Percentiles rank a stretch among this genome's conserved stretches.
phyloP scores from a whole-genome alignment of 148 eudicot genomes.

The Amaranthus hypochondriacus region DNA sequence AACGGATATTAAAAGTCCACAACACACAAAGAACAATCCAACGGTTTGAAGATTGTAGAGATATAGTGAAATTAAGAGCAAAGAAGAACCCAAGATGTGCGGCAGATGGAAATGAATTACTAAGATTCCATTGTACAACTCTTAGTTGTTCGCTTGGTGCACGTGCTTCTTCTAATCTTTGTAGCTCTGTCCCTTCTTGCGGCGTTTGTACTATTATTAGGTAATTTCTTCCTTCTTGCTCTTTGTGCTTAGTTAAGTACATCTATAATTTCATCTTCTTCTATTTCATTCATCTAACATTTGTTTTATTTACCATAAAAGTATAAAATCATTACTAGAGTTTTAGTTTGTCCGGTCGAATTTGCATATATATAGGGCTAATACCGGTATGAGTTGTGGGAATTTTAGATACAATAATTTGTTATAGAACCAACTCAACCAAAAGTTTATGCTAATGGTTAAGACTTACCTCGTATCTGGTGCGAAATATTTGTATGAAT shows the following conservation, averaged over 20 bases:
- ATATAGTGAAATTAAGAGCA: slow-evolving; percentile 60
- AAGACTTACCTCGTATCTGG: too few relatives aligned
- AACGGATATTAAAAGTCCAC: slow-evolving; percentile 88
- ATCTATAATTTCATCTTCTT: too few relatives aligned
- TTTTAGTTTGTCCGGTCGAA: too few relatives aligned
- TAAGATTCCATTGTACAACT: slow-evolving; percentile 72
- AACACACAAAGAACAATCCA: slow-evolving; percentile 83
- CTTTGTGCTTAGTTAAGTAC: not conserved
- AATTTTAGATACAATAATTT: too few relatives aligned
- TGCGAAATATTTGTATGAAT: too few relatives aligned
- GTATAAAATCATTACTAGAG: too few relatives aligned
- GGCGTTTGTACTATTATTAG: slow-evolving; percentile 79
- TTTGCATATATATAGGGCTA: too few relatives aligned
- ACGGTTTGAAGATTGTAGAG: slow-evolving; percentile 89
- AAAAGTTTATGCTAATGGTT: too few relatives aligned
- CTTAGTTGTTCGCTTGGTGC: slow-evolving; percentile 77
- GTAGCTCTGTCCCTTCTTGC: slow-evolving; percentile 56
- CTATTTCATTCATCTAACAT: too few relatives aligned
- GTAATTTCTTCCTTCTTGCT: slow-evolving; percentile 6
- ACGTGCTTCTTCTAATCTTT: slow-evolving; percentile 64
- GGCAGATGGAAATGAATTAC: slow-evolving; percentile 92
- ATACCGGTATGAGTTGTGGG: too few relatives aligned
- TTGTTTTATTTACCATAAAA: too few relatives aligned
- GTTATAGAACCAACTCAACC: too few relatives aligned
- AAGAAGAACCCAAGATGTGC: slow-evolving; percentile 84